A percentile compares a stretch with the other conserved stretches of the same genome.
Conservation (phyloP, 192 early-diverging fungal genomes). For the Haplosporangium gracile region DNA sequence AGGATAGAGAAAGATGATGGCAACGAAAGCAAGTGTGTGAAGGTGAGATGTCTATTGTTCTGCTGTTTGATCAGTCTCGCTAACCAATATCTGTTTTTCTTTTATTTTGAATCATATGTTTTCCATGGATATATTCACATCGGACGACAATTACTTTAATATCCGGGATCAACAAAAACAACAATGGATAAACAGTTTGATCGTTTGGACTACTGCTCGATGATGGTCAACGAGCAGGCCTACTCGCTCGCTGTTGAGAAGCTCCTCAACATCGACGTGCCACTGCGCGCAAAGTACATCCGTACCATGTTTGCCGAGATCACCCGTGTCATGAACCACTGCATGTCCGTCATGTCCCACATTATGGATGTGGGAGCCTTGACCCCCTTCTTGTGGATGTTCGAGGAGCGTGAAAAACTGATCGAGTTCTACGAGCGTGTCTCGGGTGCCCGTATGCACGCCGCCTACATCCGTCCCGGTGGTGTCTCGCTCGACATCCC, state of each 20-base stretch:
- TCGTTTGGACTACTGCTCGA: constrained; percentile 97
- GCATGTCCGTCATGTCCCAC: constrained; percentile 97
- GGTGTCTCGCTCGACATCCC: constrained; percentile 96
- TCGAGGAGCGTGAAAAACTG: constrained; percentile 98
- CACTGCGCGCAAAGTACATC: constrained; percentile 94
- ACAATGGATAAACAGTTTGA: constrained; percentile 76
- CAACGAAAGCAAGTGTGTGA: too few relatives aligned
- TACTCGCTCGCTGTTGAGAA: constrained; percentile 99
- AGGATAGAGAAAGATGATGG: too few relatives aligned
- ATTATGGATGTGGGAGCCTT: constrained; percentile 98
- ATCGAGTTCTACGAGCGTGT: constrained; percentile 99
- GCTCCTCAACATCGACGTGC: constrained; percentile 97
- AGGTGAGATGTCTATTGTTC: too few relatives aligned
- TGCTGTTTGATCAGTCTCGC: background rate
- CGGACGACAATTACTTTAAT: background rate
- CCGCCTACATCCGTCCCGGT: constrained; percentile 96
- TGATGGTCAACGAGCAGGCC: constrained; percentile 99
- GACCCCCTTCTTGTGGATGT: constrained; percentile 99
- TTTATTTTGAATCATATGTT: background rate
- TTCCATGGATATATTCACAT: background rate
- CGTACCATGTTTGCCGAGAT: constrained; percentile 98
- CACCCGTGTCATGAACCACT: constrained; percentile 97
- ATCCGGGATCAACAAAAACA: constrained; percentile 2
- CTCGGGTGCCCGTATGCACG: constrained; percentile 97
- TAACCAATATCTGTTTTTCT: background rate